phyloP scores from a whole-genome alignment of 176 grass and related monocot species.

The Carex myosuroides region DNA sequence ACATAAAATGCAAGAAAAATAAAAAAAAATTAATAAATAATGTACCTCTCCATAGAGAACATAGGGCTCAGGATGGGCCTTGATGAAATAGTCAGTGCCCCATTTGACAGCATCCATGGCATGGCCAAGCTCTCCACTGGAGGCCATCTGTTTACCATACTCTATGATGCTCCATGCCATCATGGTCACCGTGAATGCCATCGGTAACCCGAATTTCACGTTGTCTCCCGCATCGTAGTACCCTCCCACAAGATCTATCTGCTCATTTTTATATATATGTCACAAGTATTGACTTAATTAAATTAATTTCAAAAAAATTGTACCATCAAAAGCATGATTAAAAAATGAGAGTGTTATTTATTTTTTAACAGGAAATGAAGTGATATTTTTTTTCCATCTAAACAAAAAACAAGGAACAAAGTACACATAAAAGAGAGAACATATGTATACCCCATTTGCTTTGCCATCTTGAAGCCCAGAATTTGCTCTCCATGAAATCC shows the following conservation, averaged over 20 bases:
- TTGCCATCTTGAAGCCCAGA: constrained; percentile 78
- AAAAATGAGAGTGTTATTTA: neutral
- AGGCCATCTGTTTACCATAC: constrained; percentile 73
- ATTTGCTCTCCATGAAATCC: constrained; percentile 57
- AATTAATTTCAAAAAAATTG: neutral
- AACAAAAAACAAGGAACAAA: too few species aligned
- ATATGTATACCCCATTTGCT: constrained; percentile 53
- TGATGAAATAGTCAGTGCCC: constrained; percentile 88
- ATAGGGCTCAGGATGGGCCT: constrained; percentile 68
- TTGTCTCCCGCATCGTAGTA: constrained; percentile 98
- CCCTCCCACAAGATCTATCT: constrained; percentile 77
- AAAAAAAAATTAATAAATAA: neutral
- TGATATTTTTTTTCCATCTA: too few species aligned
- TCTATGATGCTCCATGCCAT: constrained; percentile 86
- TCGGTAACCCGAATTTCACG: constrained; percentile 89
- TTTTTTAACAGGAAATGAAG: too few species aligned
- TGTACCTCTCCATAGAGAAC: constrained; percentile 81
- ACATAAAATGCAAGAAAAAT: neutral
- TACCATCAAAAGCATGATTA: neutral
- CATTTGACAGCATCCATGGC: constrained; percentile 87
- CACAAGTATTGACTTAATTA: neutral
- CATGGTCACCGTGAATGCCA: constrained; percentile 99
- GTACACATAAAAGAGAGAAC: too few species aligned
- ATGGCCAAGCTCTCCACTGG: constrained; percentile 61
- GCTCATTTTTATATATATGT: neutral